Evolutionary conservation across 202 grass and related monocot species (phyloP).

Genomic region (Sporobolus alterniflorus): DNA sequence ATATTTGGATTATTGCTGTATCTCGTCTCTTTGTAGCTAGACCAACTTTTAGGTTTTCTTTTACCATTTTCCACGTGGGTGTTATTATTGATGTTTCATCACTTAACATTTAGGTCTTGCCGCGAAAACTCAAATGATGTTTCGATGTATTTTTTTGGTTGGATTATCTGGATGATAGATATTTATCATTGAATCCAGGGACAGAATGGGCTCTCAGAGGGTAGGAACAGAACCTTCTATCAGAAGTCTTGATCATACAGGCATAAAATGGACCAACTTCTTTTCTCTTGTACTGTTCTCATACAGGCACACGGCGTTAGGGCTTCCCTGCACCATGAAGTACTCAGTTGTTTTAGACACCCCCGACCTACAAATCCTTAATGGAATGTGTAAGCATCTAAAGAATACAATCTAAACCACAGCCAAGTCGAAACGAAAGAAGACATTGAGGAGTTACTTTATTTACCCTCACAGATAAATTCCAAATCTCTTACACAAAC

Average conservation of each 20-base stretch:
- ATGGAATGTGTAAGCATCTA: not conserved
- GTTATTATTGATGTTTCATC: too few species aligned
- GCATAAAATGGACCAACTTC: not conserved
- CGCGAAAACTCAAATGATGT: not conserved
- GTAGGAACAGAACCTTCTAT: not conserved
- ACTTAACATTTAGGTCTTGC: not conserved
- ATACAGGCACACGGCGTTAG: not conserved
- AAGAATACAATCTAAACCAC: not conserved
- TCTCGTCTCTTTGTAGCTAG: constrained; percentile 17
- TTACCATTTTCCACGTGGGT: constrained; percentile 15
- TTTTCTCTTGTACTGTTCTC: not conserved
- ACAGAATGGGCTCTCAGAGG: not conserved
- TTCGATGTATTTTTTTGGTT: not conserved
- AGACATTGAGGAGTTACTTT: not conserved
- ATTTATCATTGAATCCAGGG: not conserved
- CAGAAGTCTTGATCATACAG: not conserved
- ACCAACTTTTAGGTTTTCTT: constrained; percentile 8
- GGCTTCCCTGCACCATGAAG: not conserved
- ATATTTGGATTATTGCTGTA: not conserved
- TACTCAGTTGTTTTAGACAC: not conserved
- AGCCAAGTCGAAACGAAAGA: not conserved
- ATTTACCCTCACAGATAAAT: not conserved
- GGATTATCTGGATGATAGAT: not conserved
- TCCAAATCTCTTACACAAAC: not conserved
- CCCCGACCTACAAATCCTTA: not conserved